Evolutionary conservation across 495 filamentous ascomycete genomes (phyloP), one percentile per base, ranked within the genome.

Genomic region (Podospora sp.): DNA sequence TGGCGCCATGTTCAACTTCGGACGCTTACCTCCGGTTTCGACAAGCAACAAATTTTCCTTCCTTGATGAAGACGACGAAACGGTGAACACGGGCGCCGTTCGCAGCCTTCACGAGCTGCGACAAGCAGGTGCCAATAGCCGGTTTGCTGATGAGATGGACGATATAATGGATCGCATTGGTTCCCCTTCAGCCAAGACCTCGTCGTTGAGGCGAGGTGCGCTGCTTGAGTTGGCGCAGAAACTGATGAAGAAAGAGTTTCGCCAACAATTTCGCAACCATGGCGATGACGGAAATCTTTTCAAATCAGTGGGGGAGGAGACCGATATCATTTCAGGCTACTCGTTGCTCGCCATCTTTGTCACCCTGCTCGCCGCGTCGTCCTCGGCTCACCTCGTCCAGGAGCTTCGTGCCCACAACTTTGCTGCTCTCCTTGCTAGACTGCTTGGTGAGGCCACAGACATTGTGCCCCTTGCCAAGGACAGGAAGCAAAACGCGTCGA

Each of bases 31-130:
- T 8, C 81, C 78, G 60, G 78, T 75, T 35, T 52, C 74, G 16
- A 69, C 69, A 12, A 57, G 69, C 22, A 72, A 60, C 59, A 73
- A 69, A 6, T 69, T 73, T 33, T 71, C 72, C 0, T 75, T 80
- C 51, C 69, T 73, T 40, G 74, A 80, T 21, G 77, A 84, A 18
- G 80, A 87, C 50, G 83, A 84, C 18, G 87, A 89, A n/a, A 83
- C 85, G 16, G 83, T 83, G 26, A 77, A 77, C 53, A 80, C 83
- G 52, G 84, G 82, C 16, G 80, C 85, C 60, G 89, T 97, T 65
- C 87, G 90, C 58, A 95, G 89, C 68, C 91, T 97, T 36, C 93
- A 98, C 73, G 95, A 99, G 75, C 82, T 99, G 52, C 86, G 93
- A 68, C 90, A 92, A 69, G 89, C 92, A 49, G 95, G 95, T 8